Percentiles rank a stretch among this genome's conserved stretches.
Conservation (phyloP, 192 early-diverging fungal genomes). For the Chytriomyces sp. region DNA sequence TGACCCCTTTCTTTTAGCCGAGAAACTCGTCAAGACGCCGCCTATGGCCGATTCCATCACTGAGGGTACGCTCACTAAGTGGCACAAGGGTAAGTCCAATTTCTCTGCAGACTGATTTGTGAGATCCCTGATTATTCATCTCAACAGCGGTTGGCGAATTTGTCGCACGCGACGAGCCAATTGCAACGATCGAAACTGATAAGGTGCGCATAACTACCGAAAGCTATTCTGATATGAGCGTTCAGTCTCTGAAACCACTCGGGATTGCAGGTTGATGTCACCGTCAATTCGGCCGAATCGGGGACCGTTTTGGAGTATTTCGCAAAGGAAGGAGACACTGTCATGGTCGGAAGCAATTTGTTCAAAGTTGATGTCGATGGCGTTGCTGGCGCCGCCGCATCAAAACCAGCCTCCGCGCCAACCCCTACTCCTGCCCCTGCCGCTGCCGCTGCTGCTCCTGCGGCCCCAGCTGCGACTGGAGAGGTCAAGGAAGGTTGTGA, state of each 20-base stretch:
- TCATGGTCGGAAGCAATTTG: slow-evolving; percentile 89
- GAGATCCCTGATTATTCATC: not conserved
- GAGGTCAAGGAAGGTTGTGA: not conserved
- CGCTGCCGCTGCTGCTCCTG: slow-evolving; percentile 31
- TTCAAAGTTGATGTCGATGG: slow-evolving; percentile 84
- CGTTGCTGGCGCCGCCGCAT: slow-evolving; percentile 60
- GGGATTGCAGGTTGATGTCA: slow-evolving; percentile 80
- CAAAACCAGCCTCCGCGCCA: slow-evolving; percentile 34
- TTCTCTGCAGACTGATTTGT: no score
- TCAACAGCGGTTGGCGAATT: slow-evolving; percentile 89
- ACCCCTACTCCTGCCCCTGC: slow-evolving; percentile 36
- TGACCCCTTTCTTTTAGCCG: slow-evolving; percentile 49
- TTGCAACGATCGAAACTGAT: slow-evolving; percentile 98
- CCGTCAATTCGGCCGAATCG: slow-evolving; percentile 94
- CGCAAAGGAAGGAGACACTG: slow-evolving; percentile 86
- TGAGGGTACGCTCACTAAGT: slow-evolving; percentile 94
- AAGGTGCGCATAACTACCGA: slow-evolving; percentile 64
- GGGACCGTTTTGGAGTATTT: slow-evolving; percentile 84
- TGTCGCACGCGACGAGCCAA: slow-evolving; percentile 91
- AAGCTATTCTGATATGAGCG: no score
- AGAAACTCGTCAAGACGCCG: slow-evolving; percentile 90
- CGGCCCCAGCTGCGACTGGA: not conserved
- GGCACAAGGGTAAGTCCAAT: slow-evolving; percentile 79
- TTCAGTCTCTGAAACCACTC: not conserved
- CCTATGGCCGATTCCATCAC: slow-evolving; percentile 98